phyloP scores from a whole-genome alignment of 148 eudicot species.

The Amaranthus cruentus region DNA sequence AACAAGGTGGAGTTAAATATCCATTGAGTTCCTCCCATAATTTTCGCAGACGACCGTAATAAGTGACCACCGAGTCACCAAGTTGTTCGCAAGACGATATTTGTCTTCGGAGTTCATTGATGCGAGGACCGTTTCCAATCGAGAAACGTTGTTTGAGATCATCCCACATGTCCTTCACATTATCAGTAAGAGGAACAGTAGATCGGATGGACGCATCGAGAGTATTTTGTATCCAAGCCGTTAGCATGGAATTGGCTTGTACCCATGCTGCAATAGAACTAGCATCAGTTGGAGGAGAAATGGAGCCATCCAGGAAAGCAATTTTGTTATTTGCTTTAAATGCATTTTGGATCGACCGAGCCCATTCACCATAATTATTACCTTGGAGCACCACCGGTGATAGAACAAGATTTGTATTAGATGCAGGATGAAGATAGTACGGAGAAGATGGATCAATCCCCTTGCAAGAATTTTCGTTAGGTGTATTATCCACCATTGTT shows the following conservation, averaged over 20 bases:
- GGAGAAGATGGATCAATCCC: too few relatives aligned
- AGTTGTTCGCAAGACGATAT: background rate
- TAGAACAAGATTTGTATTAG: too few relatives aligned
- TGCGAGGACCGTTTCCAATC: slow-evolving; percentile 12
- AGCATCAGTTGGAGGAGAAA: too few relatives aligned
- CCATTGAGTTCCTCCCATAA: background rate
- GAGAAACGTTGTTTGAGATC: slow-evolving; percentile 12
- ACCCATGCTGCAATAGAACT: background rate
- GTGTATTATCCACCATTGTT: too few relatives aligned
- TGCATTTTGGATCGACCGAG: too few relatives aligned
- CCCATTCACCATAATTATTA: too few relatives aligned
- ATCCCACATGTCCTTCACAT: slow-evolving; percentile 17
- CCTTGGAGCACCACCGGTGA: too few relatives aligned
- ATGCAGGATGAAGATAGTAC: too few relatives aligned
- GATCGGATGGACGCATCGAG: background rate
- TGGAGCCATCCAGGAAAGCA: too few relatives aligned
- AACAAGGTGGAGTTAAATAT: background rate
- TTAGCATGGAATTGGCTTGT: background rate
- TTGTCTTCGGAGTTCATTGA: background rate
- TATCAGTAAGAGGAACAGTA: background rate
- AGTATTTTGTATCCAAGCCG: background rate
- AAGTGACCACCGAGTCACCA: background rate
- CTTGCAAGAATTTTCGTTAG: too few relatives aligned
- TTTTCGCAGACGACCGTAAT: background rate
- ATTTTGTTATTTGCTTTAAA: too few relatives aligned